phyloP scores from a whole-genome alignment of 768 basidiomycete species.

The Auricularia sp. region DNA sequence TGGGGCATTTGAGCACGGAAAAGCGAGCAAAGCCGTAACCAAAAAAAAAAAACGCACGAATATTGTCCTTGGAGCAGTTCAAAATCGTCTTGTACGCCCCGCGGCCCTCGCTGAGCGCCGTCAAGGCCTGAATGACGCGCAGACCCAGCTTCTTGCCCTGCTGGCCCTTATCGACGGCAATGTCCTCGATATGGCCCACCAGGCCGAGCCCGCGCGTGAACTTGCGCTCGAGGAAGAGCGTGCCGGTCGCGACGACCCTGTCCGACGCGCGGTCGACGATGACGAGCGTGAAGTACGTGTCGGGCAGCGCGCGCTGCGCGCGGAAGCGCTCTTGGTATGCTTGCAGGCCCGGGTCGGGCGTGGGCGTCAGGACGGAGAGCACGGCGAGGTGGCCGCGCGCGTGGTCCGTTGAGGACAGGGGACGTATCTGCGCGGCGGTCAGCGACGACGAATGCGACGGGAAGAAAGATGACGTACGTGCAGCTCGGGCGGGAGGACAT shows the following conservation, averaged over 20 bases:
- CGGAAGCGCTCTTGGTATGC: conserved; percentile 67
- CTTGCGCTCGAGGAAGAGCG: conserved; percentile 87
- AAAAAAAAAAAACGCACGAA: conserved; percentile 53
- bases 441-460: conserved; percentile 40
- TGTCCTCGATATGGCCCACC: conserved; percentile 96
- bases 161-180: conserved; percentile 78
- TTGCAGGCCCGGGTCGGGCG: conserved; percentile 52
- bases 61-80: conserved; percentile 85
- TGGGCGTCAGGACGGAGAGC: conserved; percentile 60
- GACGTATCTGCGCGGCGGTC: conserved; percentile 19
- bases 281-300: conserved; percentile 79
- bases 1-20: neutral
- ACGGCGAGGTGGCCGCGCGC: conserved; percentile 73
- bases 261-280: conserved; percentile 68
- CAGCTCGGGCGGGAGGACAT: conserved; percentile 50
- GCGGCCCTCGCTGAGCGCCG: conserved; percentile 65
- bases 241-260: conserved; percentile 39
- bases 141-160: conserved; percentile 91
- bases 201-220: conserved; percentile 78
- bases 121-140: conserved; percentile 78
- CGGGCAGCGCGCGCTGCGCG: conserved; percentile 37
- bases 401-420: conserved; percentile 79
- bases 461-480: conserved; percentile 51
- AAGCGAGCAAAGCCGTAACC: neutral
- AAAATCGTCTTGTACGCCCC: conserved; percentile 96